Evolutionary conservation across 1,139 yeast genomes (phyloP).

Genomic region (Ogataea hybrid): DNA sequence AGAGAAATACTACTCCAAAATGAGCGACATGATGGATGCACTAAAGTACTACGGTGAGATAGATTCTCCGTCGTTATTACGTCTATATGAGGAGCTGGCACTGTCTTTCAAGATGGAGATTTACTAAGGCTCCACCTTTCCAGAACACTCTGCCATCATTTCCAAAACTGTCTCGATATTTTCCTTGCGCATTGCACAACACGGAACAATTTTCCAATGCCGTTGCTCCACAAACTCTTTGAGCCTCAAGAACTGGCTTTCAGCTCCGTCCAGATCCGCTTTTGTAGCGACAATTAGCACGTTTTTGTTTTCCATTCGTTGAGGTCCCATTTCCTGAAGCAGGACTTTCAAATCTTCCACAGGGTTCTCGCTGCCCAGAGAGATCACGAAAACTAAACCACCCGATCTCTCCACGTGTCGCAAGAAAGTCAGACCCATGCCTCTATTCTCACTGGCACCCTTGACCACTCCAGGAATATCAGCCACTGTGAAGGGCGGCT

Average conservation of each 20-base stretch:
- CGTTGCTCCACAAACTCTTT: slow-evolving; percentile 40
- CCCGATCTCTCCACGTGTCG: slow-evolving; percentile 90
- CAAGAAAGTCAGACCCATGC: slow-evolving; percentile 91
- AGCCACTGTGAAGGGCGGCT: slow-evolving; percentile 85
- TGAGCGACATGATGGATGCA: slow-evolving; percentile 53
- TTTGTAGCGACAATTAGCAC: slow-evolving; percentile 85
- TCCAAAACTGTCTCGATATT: slow-evolving; percentile 68
- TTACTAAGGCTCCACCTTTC: slow-evolving; percentile 23
- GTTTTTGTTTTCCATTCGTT: slow-evolving; percentile 55
- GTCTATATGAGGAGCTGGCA: slow-evolving; percentile 33
- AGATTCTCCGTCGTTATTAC: slow-evolving; percentile 57
- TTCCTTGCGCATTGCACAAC: slow-evolving; percentile 73
- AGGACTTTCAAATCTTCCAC: slow-evolving; percentile 58
- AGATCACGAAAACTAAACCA: slow-evolving; percentile 84
- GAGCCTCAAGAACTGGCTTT: slow-evolving; percentile 44
- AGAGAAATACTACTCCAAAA: slow-evolving; percentile 51
- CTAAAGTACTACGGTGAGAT: slow-evolving; percentile 59
- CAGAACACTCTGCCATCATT: slow-evolving; percentile 69
- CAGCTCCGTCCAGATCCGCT: slow-evolving; percentile 68
- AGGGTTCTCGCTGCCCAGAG: slow-evolving; percentile 66
- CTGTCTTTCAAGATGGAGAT: slow-evolving; percentile 16
- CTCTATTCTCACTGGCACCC: slow-evolving; percentile 82
- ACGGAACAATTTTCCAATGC: slow-evolving; percentile 74
- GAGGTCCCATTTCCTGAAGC: slow-evolving; percentile 66
- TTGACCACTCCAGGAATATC: slow-evolving; percentile 94